Percentiles rank a stretch among this genome's conserved stretches.
Conservation (phyloP, 352 stramenopile genomes). For the Phytopythium cucurbitacearum region DNA sequence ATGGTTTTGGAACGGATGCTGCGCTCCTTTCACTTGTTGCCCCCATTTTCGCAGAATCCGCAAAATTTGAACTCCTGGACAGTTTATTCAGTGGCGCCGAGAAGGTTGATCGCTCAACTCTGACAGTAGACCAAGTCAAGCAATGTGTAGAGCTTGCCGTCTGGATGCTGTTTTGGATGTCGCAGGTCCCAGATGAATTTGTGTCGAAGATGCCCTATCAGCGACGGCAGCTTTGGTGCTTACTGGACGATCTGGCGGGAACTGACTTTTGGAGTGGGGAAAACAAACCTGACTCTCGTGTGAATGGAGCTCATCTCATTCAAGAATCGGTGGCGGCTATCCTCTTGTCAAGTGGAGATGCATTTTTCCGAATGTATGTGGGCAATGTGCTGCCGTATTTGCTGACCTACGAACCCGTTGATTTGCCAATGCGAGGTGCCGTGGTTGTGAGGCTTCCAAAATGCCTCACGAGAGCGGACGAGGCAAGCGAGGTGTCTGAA, state of each 20-base stretch:
- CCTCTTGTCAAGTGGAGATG: conserved; percentile 20
- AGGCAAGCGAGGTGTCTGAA: conserved; percentile 3
- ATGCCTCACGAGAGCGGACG: conserved; percentile 5
- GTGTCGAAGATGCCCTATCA: too few relatives aligned
- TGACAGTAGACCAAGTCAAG: too few relatives aligned
- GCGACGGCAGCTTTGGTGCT: too few relatives aligned
- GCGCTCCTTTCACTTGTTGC: not conserved
- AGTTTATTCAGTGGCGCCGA: not conserved
- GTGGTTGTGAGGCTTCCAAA: conserved; percentile 11
- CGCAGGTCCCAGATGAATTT: too few relatives aligned
- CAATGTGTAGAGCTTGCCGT: too few relatives aligned
- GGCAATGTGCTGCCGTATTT: conserved; percentile 18
- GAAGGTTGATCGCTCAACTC: not conserved
- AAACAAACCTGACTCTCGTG: not conserved
- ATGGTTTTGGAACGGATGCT: not conserved
- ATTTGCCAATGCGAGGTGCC: not conserved
- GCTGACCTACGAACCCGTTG: conserved; percentile 15
- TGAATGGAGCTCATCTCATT: conserved; percentile 17
- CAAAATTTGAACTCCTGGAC: too few relatives aligned
- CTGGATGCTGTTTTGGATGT: too few relatives aligned
- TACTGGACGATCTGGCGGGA: too few relatives aligned
- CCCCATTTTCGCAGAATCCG: too few relatives aligned
- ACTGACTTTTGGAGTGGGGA: not conserved
- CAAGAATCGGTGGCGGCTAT: conserved; percentile 21
- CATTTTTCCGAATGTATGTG: conserved; percentile 11